Base-by-base conservation (phyloP, 805 yeast genomes). In the Debaryomyces hansenii region DNA sequence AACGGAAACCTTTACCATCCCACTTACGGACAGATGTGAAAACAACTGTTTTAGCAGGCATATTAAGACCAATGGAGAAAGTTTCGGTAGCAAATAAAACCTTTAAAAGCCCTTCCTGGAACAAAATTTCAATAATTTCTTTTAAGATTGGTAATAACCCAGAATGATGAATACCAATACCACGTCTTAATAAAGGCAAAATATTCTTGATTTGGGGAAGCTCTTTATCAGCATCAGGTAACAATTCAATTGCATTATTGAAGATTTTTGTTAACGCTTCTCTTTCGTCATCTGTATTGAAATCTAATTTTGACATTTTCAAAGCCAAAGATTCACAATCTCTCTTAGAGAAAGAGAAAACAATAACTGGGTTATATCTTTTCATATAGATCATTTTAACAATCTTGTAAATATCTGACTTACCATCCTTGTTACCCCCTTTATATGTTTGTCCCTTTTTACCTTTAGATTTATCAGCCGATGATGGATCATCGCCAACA, bases 31-130 rank as follows among this genome's bases (percentile, higher is more conserved):
- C 99, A 29, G 92, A 88, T 0, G 99, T 94, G 67, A 94, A 94
- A 2, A 94, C 99, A 38, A 94, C 99, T 0, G 99, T 94, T 60
- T 94, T 94, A 9, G 99, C 98, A 58, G 99, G 99, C 99, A 94
- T 94, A 70, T 94, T 94, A 44, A 94, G 80, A 42, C 99, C 99
- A 71, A 94, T 94, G 10, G 98, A 91, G 64, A 94, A 94, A 2
- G 99, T 94, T 67, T 94, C 99, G 0, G 99, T 94, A 4, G 99
- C 99, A 70, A 94, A 94, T 47, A 94, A 72, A 1, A 92, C 98
- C 64, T 94, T 94, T 48, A 94, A 73, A 42, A 92, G 81, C 10
- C 99, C 99, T 72, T 94, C 98, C 69, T 94, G 99, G 74, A 94
- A 94, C 48, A 94, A 70, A 69, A 94, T 88, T 73, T 94, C 99